phyloP scores from a whole-genome alignment of 2,329 filamentous ascomycete species.

The Geoglossum cookeanum region DNA sequence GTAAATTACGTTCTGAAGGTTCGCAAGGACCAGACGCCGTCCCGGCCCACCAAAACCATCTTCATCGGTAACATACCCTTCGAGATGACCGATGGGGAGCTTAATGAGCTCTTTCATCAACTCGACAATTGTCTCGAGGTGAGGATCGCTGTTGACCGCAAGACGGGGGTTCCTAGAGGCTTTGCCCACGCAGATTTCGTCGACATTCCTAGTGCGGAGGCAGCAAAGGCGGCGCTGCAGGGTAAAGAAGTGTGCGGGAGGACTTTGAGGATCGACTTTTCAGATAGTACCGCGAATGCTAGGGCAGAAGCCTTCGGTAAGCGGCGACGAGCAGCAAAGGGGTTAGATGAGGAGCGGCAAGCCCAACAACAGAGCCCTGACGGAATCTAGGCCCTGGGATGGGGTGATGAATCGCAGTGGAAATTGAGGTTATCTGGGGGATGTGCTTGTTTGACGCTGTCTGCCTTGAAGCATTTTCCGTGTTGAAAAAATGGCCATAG shows the following conservation, averaged over 20 bases:
- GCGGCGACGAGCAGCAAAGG: not conserved
- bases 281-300: not conserved
- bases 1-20: slow-evolving; percentile 36
- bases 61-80: slow-evolving; percentile 78
- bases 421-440: not conserved
- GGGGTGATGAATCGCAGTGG: not conserved
- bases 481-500: no score
- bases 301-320: not conserved
- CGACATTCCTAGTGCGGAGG: slow-evolving; percentile 43
- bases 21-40: slow-evolving; percentile 11
- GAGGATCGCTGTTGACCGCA: slow-evolving; percentile 63
- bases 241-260: slow-evolving; percentile 9
- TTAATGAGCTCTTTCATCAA: slow-evolving; percentile 57
- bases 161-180: slow-evolving; percentile 61
- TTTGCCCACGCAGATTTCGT: slow-evolving; percentile 73
- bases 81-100: slow-evolving; percentile 65
- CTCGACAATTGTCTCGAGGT: slow-evolving; percentile 55
- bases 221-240: slow-evolving; percentile 36
- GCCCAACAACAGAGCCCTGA: not conserved
- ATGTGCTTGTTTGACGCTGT: no score
- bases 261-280: not conserved
- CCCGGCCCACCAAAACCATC: slow-evolving; percentile 42
- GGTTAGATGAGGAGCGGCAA: no score
- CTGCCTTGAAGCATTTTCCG: no score
- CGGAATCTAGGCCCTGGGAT: not conserved